Conservation (phyloP, 176 grass and related monocot species). For the Juncus inflexus region DNA sequence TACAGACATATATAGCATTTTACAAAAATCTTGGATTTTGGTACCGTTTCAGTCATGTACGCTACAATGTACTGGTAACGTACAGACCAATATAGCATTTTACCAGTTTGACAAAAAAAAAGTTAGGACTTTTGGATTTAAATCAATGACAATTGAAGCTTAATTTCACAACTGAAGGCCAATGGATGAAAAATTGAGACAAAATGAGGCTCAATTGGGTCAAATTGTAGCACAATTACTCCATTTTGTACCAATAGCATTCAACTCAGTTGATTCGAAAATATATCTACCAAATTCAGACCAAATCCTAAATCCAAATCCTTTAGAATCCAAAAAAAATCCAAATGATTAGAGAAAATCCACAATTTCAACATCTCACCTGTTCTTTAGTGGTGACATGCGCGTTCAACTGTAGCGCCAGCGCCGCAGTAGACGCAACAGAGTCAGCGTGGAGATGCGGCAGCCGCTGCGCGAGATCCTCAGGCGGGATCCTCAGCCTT, state of each 20-base stretch:
- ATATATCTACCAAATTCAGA: too few relatives aligned
- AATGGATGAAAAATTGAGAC: not conserved
- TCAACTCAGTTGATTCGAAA: too few relatives aligned
- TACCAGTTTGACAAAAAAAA: not conserved
- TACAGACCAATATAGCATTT: not conserved
- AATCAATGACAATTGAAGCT: not conserved
- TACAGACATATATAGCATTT: too few relatives aligned
- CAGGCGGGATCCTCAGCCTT: constrained; percentile 65
- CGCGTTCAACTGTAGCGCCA: constrained; percentile 74
- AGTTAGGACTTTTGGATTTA: not conserved
- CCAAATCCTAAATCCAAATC: too few relatives aligned
- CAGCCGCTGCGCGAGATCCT: constrained; percentile 69
- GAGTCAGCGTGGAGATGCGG: constrained; percentile 91
- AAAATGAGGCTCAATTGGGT: not conserved
- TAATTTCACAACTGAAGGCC: not conserved
- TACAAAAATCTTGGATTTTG: not conserved
- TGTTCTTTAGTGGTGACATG: constrained; percentile 84
- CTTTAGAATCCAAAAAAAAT: not conserved
- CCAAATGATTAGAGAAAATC: not conserved
- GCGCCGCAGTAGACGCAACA: constrained; percentile 68
- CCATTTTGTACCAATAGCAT: too few relatives aligned
- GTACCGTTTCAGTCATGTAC: constrained; percentile 5
- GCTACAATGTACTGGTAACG: not conserved
- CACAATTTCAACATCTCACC: constrained; percentile 13
- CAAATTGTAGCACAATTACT: too few relatives aligned